Conservation (phyloP, 2,329 filamentous ascomycete genomes). For the Neonectria faginata region DNA sequence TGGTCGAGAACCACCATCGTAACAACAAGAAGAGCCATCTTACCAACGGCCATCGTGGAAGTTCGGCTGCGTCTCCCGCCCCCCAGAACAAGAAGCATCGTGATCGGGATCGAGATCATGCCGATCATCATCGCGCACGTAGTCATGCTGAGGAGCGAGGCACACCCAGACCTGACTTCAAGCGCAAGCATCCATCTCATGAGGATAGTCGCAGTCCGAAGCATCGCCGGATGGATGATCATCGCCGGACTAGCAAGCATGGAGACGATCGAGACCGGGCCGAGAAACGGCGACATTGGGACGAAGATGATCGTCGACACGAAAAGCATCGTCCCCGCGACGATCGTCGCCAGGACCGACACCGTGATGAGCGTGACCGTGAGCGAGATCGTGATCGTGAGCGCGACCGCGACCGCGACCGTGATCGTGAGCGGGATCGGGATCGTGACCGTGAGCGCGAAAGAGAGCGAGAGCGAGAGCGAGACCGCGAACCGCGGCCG, state of each 20-base stretch:
- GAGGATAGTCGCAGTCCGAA: conserved; percentile 59
- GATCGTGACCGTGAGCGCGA: conserved; percentile 41
- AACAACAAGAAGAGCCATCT: conserved; percentile 84
- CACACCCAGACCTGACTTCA: conserved; percentile 65
- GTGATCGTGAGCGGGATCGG: conserved; percentile 43
- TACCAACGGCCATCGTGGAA: conserved; percentile 70
- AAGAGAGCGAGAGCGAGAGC: conserved; percentile 41
- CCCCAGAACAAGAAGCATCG: conserved; percentile 64
- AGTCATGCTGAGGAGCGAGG: conserved; percentile 64
- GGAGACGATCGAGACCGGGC: conserved; percentile 53
- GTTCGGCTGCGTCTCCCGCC: conserved; percentile 78
- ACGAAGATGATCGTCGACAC: conserved; percentile 33
- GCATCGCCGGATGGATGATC: conserved; percentile 56
- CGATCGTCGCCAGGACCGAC: conserved; percentile 38
- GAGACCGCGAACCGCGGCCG: conserved; percentile 46
- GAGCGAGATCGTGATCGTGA: conserved; percentile 39
- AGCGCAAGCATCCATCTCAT: conserved; percentile 69
- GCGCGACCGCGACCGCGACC: conserved; percentile 48
- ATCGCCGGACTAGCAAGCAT: conserved; percentile 52
- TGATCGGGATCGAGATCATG: conserved; percentile 61
- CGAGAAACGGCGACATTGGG: conserved; percentile 41
- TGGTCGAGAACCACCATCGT: conserved; percentile 92
- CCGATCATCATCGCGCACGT: conserved; percentile 63
- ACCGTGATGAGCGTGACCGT: conserved; percentile 38
- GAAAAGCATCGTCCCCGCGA: conserved; percentile 50